Percentiles rank a stretch among this genome's conserved stretches.
These are phyloP conservation scores for Pisolithus orientalis DNA, from an alignment of 768 basidiomycete species.

Conservation along the genomic window DNA sequence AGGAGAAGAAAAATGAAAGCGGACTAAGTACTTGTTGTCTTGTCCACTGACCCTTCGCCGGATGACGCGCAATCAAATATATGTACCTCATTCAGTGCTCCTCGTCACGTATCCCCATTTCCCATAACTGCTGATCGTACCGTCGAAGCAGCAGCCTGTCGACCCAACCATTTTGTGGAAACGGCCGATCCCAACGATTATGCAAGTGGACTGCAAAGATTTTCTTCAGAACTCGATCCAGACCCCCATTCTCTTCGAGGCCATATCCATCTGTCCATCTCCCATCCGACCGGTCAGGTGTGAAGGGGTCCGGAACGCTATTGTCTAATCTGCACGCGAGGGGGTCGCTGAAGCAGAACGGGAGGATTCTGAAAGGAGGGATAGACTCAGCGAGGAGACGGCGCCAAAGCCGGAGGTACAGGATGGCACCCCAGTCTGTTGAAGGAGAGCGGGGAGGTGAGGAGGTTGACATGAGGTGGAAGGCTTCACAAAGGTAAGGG, in stretches of 20 bases:
- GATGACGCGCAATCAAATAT: too few relatives aligned
- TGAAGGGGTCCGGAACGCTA: slow-evolving; percentile 87
- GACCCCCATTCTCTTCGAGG: slow-evolving; percentile 53
- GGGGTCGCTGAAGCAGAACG: slow-evolving; percentile 92
- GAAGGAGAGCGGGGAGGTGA: slow-evolving; percentile 69
- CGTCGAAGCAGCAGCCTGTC: slow-evolving; percentile 63
- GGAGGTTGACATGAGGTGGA: slow-evolving; percentile 80
- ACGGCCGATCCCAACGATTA: slow-evolving; percentile 90
- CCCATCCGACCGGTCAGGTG: slow-evolving; percentile 42
- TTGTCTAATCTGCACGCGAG: slow-evolving; percentile 88
- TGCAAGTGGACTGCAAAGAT: slow-evolving; percentile 90
- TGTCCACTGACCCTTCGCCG: too few relatives aligned
- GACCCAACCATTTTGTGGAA: slow-evolving; percentile 82
- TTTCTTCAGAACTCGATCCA: slow-evolving; percentile 56
- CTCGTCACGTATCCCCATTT: not conserved
- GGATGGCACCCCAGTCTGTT: slow-evolving; percentile 90
- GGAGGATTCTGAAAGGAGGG: slow-evolving; percentile 87
- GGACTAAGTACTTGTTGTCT: too few relatives aligned
- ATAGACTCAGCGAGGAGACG: slow-evolving; percentile 67
- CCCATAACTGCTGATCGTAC: slow-evolving; percentile 41
- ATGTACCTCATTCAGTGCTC: too few relatives aligned
- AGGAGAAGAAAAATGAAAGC: too few relatives aligned
- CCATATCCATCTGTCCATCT: slow-evolving; percentile 54
- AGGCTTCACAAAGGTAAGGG: slow-evolving; percentile 95
- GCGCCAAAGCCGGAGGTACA: slow-evolving; percentile 89